A percentile compares a stretch with the other conserved stretches of the same genome.
Evolutionary conservation across 108 stramenopile species (phyloP).

Genomic region (Hondaea fermentalgiana): DNA sequence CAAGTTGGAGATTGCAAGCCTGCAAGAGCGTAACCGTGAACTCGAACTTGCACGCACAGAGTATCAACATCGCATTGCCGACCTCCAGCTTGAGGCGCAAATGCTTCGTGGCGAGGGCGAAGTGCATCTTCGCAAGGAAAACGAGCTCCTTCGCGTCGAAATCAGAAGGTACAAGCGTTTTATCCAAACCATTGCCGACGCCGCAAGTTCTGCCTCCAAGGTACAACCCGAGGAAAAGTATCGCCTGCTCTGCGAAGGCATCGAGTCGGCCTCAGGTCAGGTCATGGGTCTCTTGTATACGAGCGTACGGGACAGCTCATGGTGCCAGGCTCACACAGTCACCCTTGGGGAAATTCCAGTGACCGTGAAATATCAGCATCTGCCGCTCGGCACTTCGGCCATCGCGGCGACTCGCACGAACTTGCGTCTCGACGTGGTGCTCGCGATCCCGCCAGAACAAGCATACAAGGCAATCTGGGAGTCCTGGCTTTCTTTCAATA

Average conservation of each 20-base stretch:
- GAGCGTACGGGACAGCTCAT: neutral
- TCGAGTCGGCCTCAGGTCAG: neutral
- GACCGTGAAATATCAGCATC: neutral
- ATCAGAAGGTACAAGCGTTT: neutral
- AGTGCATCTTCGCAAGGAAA: neutral
- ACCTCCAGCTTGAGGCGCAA: neutral
- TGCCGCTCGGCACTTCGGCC: neutral
- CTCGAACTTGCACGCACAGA: neutral
- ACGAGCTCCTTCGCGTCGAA: neutral
- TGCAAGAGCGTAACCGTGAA: neutral
- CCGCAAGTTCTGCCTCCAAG: neutral
- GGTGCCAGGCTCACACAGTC: neutral
- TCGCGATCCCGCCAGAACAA: neutral
- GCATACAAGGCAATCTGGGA: neutral
- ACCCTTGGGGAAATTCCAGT: neutral
- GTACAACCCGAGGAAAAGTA: neutral
- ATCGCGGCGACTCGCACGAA: neutral
- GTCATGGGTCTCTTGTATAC: neutral
- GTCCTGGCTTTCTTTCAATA: neutral
- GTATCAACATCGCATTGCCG: neutral
- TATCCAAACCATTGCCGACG: neutral
- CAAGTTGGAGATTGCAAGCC: neutral
- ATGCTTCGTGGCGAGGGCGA: neutral
- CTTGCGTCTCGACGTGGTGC: neutral
- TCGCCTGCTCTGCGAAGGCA: neutral